phyloP scores from a whole-genome alignment of 2,329 filamentous ascomycete genomes.

The Fusarium sp. region DNA sequence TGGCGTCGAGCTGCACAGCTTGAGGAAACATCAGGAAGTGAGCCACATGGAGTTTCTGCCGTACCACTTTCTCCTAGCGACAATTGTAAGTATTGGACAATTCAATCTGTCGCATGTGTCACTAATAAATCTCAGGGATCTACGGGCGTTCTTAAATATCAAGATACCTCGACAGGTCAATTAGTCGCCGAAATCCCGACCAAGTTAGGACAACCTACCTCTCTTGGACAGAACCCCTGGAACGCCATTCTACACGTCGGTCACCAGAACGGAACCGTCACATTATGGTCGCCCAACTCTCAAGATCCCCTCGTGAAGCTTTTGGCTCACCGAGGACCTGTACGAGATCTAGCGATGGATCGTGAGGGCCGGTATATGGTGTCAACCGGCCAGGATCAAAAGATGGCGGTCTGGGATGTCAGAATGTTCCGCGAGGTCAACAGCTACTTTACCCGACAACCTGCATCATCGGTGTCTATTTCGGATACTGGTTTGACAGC shows the following conservation, averaged over 20 bases:
- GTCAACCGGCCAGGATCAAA: slow-evolving; percentile 87
- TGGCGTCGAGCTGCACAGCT: slow-evolving; percentile 91
- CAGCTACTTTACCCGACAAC: slow-evolving; percentile 85
- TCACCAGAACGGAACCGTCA: slow-evolving; percentile 95
- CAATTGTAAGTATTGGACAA: slow-evolving; percentile 70
- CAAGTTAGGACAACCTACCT: slow-evolving; percentile 83
- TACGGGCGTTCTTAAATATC: slow-evolving; percentile 89
- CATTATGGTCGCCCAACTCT: slow-evolving; percentile 94
- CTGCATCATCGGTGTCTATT: slow-evolving; percentile 86
- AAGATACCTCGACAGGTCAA: slow-evolving; percentile 93
- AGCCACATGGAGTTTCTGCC: slow-evolving; percentile 95
- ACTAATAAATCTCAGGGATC: slow-evolving; percentile 67
- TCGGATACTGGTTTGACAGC: slow-evolving; percentile 90
- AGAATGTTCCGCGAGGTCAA: slow-evolving; percentile 94
- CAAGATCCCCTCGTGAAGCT: slow-evolving; percentile 90
- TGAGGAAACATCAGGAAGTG: slow-evolving; percentile 91
- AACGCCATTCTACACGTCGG: slow-evolving; percentile 94
- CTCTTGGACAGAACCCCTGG: slow-evolving; percentile 88
- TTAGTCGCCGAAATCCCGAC: slow-evolving; percentile 89
- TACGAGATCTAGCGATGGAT: slow-evolving; percentile 86
- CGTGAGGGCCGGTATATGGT: slow-evolving; percentile 96
- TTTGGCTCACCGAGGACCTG: slow-evolving; percentile 88
- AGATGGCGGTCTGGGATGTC: slow-evolving; percentile 97
- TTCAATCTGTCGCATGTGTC: fast-evolving
- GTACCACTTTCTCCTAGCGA: slow-evolving; percentile 94